phyloP scores from a whole-genome alignment of 352 stramenopile species.

The Globisporangium splendens region DNA sequence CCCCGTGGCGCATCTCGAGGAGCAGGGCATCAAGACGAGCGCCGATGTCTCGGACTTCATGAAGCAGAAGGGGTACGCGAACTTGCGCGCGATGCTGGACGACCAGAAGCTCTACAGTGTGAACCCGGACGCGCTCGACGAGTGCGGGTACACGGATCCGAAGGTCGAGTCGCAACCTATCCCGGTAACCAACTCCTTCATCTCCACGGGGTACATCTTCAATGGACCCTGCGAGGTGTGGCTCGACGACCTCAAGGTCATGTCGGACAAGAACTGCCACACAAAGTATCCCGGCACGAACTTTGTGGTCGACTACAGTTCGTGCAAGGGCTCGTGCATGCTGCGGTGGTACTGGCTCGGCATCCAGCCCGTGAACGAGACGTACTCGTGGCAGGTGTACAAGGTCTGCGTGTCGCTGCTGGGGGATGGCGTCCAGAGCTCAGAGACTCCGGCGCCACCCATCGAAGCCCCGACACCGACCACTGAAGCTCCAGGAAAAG shows the following conservation, averaged over 20 bases:
- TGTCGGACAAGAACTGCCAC: constrained; percentile 33
- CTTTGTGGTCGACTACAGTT: constrained; percentile 35
- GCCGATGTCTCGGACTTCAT: constrained; percentile 40
- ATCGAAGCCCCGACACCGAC: not conserved
- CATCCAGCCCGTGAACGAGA: constrained; percentile 38
- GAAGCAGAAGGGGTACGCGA: constrained; percentile 34
- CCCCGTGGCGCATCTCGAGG: constrained; percentile 47
- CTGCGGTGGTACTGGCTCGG: constrained; percentile 38
- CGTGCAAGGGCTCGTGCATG: constrained; percentile 24
- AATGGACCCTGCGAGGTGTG: no score
- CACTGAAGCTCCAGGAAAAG: not conserved
- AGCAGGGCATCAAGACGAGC: constrained; percentile 45
- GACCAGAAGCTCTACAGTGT: constrained; percentile 49
- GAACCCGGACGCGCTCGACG: constrained; percentile 43
- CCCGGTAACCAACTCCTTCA: constrained; percentile 24
- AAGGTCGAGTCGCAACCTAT: constrained; percentile 39
- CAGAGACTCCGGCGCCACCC: not conserved
- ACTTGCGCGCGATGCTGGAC: constrained; percentile 49
- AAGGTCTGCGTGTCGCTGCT: constrained; percentile 33
- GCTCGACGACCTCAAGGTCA: constrained; percentile 15
- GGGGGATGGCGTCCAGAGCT: not conserved
- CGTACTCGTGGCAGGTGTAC: constrained; percentile 57
- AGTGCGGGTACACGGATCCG: constrained; percentile 50
- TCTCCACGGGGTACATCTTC: not conserved
- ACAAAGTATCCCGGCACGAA: constrained; percentile 25